These are phyloP conservation scores for Plasmodium inui DNA, from an alignment of 169 alveolate genomes.

Conservation along the genomic window DNA sequence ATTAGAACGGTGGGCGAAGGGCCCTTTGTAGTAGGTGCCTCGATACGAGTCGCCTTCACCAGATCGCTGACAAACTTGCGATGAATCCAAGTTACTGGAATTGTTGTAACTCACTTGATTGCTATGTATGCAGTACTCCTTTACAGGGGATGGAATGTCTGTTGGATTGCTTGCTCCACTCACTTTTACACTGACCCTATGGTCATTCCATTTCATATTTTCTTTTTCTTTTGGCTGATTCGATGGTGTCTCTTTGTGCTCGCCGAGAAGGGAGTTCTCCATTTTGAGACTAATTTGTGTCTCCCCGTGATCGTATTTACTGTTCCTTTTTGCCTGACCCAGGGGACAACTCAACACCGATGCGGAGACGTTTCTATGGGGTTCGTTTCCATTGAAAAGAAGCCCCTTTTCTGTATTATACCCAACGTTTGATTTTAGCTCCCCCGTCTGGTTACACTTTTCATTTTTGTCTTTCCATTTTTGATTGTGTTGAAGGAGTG, in stretches of 20 bases:
- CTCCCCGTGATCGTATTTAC: neutral
- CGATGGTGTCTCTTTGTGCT: neutral
- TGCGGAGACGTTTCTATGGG: neutral
- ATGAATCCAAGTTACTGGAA: neutral
- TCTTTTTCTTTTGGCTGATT: neutral
- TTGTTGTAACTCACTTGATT: neutral
- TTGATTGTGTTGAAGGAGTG: neutral
- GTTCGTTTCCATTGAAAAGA: neutral
- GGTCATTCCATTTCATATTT: neutral
- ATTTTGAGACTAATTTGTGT: neutral
- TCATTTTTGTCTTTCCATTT: slow-evolving; percentile 6
- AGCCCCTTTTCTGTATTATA: neutral
- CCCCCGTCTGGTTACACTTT: slow-evolving; percentile 10
- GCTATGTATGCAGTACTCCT: slow-evolving; percentile 27
- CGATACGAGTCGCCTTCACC: neutral
- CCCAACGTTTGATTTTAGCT: neutral
- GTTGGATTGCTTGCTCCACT: neutral
- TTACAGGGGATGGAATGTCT: neutral
- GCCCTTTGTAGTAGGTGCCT: slow-evolving; percentile 31
- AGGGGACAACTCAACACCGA: neutral
- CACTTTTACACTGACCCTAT: neutral
- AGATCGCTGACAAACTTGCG: neutral
- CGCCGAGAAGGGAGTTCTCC: neutral
- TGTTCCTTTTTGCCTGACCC: neutral
- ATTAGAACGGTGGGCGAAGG: slow-evolving; percentile 25